These are phyloP conservation scores for Lithocarpus polystachyus DNA, from an alignment of 306 rosid species.

Conservation along the genomic window DNA sequence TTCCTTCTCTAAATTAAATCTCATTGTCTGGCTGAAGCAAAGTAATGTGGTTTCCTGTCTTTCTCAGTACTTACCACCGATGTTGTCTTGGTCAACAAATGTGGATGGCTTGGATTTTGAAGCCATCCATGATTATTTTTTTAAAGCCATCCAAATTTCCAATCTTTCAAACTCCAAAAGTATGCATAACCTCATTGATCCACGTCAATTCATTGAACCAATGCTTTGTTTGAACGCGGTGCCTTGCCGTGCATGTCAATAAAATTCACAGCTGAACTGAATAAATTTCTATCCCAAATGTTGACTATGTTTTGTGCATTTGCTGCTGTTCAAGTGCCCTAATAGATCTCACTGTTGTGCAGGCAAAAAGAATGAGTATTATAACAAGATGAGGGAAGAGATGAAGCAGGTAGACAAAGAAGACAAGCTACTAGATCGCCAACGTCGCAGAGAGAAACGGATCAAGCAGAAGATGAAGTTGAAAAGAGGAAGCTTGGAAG, in stretches of 20 bases:
- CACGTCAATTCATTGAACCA: neutral
- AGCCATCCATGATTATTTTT: neutral
- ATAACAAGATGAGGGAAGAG: constrained; percentile 72
- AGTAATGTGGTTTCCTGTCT: neutral
- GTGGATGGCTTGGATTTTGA: neutral
- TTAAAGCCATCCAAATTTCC: neutral
- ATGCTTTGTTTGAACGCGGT: neutral
- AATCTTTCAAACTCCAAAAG: neutral
- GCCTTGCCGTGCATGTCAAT: neutral
- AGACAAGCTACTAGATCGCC: constrained; percentile 61
- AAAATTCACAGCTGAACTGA: neutral
- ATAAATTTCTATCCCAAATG: neutral
- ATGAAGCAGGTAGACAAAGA: constrained; percentile 73
- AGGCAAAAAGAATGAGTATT: constrained; percentile 67
- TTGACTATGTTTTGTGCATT: neutral
- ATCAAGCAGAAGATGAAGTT: constrained; percentile 63
- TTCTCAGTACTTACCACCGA: neutral
- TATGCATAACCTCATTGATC: neutral
- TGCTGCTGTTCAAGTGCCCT: neutral
- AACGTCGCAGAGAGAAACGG: constrained; percentile 67
- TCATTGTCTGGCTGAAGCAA: neutral
- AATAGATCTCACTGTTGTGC: constrained; percentile 17
- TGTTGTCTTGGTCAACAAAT: neutral
- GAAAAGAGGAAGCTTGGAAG: constrained; percentile 49
- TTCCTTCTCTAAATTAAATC: neutral